Conservation (phyloP, 257 asterid species). For the Capsicum pubescens region DNA sequence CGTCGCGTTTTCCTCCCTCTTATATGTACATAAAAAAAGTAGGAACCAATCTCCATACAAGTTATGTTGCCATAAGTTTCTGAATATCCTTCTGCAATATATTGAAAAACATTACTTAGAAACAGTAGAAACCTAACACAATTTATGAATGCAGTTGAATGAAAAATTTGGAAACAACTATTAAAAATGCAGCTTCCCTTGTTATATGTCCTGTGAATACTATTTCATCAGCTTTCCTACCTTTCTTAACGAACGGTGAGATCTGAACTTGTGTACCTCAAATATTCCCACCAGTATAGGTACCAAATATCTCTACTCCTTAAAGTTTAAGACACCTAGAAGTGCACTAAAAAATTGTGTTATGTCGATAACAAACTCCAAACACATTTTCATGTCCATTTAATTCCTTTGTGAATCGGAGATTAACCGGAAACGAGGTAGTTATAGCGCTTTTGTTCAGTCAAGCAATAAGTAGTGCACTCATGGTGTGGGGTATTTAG, state of each 20-base stretch:
- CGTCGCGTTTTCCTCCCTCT: background rate
- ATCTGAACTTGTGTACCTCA: background rate
- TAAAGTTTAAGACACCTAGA: background rate
- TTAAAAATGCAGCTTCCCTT: background rate
- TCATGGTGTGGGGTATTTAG: background rate
- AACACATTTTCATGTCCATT: background rate
- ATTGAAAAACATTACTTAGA: constrained; percentile 14
- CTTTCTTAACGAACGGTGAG: background rate
- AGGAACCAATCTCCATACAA: constrained; percentile 19
- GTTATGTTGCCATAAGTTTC: constrained; percentile 62
- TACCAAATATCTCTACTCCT: background rate
- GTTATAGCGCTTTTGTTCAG: background rate
- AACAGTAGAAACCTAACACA: background rate
- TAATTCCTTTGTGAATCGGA: background rate
- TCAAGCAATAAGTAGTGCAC: background rate
- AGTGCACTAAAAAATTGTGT: background rate
- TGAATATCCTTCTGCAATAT: constrained; percentile 68
- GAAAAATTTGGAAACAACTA: background rate
- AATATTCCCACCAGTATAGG: background rate
- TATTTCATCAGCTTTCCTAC: background rate
- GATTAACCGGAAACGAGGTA: background rate
- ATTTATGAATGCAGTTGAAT: background rate
- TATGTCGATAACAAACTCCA: background rate
- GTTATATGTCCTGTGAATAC: background rate
- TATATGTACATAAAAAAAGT: constrained; percentile 20